Percentiles rank a stretch among this genome's conserved stretches.
Evolutionary conservation across 495 filamentous ascomycete species (phyloP).

Genomic region (Talaromyces borbonicus): DNA sequence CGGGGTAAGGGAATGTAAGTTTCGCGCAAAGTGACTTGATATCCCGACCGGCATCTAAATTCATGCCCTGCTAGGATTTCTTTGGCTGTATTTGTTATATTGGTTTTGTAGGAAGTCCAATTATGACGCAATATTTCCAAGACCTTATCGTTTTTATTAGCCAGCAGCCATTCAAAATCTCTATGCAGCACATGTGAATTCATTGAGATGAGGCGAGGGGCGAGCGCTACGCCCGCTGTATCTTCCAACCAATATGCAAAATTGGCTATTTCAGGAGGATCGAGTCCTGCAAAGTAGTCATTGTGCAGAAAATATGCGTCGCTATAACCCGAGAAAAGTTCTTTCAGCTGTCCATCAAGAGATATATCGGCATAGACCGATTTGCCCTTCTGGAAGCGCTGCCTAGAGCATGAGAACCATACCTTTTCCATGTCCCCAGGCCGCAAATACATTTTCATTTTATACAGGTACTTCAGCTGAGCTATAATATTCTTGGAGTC

Average conservation of each 20-base stretch:
- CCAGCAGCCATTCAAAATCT: slow-evolving; percentile 3
- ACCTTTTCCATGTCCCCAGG: slow-evolving; percentile 1
- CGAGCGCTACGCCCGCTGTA: background rate
- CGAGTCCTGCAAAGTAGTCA: slow-evolving; percentile 6
- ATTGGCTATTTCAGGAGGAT: background rate
- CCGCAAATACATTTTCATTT: background rate
- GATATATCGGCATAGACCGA: slow-evolving; percentile 3
- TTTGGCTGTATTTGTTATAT: background rate
- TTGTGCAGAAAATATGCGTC: background rate
- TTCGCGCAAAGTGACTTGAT: background rate
- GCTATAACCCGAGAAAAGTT: slow-evolving; percentile 3
- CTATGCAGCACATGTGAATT: background rate
- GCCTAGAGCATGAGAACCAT: background rate
- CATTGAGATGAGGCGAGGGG: slow-evolving; percentile 3
- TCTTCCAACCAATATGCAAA: background rate
- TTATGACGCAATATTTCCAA: slow-evolving; percentile 2
- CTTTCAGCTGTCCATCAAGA: background rate
- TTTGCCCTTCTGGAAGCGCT: background rate
- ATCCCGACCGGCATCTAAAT: background rate
- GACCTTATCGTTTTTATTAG: slow-evolving; percentile 1
- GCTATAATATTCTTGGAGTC: background rate
- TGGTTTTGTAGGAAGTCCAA: background rate
- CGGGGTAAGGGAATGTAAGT: slow-evolving; percentile 4
- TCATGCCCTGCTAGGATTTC: slow-evolving; percentile 2
- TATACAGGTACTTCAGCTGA: slow-evolving; percentile 3